Evolutionary conservation across 805 yeast species (phyloP).

Genomic region (Candida xiaguanensis): DNA sequence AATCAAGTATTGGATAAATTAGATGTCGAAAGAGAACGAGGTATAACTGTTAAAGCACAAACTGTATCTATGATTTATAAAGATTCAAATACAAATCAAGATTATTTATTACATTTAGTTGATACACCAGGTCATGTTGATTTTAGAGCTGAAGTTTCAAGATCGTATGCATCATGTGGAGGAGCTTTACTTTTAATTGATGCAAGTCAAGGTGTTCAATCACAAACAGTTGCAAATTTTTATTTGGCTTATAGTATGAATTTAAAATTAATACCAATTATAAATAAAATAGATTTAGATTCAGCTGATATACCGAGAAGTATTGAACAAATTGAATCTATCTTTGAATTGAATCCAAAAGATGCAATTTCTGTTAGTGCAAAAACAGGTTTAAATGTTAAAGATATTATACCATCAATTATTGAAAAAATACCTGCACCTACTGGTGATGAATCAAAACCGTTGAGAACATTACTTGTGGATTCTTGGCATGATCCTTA

Average conservation of each 20-base stretch:
- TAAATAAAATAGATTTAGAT: slow-evolving; percentile 87
- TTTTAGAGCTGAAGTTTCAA: slow-evolving; percentile 86
- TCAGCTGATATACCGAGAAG: slow-evolving; percentile 81
- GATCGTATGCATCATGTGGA: slow-evolving; percentile 94
- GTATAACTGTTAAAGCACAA: slow-evolving; percentile 95
- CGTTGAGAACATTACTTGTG: slow-evolving; percentile 75
- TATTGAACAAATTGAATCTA: slow-evolving; percentile 76
- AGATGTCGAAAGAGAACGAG: slow-evolving; percentile 94
- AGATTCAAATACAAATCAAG: slow-evolving; percentile 53
- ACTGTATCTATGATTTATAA: slow-evolving; percentile 90
- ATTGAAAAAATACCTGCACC: slow-evolving; percentile 83
- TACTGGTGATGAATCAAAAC: slow-evolving; percentile 46
- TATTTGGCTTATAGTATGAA: slow-evolving; percentile 85
- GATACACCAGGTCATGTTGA: slow-evolving; percentile 99
- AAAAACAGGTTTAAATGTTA: slow-evolving; percentile 83
- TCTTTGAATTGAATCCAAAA: slow-evolving; percentile 73
- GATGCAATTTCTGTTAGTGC: slow-evolving; percentile 87
- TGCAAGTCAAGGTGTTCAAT: slow-evolving; percentile 95
- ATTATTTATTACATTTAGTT: slow-evolving; percentile 82
- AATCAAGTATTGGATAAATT: slow-evolving; percentile 85
- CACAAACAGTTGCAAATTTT: slow-evolving; percentile 97
- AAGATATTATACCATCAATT: slow-evolving; percentile 72
- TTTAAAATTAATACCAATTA: slow-evolving; percentile 78
- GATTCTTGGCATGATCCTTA: slow-evolving; percentile 97
- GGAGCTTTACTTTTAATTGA: slow-evolving; percentile 90